These are phyloP conservation scores for Musa troglodytarum DNA, from an alignment of 176 grass and related monocot genomes.

Conservation along the genomic window DNA sequence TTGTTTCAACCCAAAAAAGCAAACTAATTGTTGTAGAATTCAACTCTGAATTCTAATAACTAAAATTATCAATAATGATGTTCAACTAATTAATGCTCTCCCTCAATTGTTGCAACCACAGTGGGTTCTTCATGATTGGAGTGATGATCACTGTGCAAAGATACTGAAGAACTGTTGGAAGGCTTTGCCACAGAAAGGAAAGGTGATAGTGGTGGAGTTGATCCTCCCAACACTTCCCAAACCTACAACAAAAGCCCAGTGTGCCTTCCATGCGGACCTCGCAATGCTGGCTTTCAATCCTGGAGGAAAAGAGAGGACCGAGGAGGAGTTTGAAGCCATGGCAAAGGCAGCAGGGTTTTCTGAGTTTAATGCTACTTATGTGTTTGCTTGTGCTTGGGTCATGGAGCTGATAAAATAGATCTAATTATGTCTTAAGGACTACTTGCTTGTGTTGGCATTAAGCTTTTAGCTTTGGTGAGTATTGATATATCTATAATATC, in stretches of 20 bases:
- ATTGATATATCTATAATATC: too few species aligned
- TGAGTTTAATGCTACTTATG: not conserved
- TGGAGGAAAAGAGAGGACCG: conserved; percentile 24
- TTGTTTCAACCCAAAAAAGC: too few species aligned
- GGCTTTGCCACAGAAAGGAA: conserved; percentile 57
- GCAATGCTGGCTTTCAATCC: conserved; percentile 80
- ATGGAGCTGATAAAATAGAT: not conserved
- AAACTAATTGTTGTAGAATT: too few species aligned
- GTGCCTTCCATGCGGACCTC: conserved; percentile 59
- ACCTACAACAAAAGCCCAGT: conserved; percentile 37
- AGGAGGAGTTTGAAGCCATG: conserved; percentile 19
- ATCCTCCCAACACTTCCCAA: conserved; percentile 52
- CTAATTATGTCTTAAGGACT: too few species aligned
- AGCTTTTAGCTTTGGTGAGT: too few species aligned
- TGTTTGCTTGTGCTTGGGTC: not conserved
- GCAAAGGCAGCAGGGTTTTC: not conserved
- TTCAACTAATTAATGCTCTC: too few species aligned
- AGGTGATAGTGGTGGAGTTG: conserved; percentile 70
- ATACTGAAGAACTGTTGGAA: conserved; percentile 88
- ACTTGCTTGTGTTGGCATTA: too few species aligned
- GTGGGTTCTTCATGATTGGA: conserved; percentile 96
- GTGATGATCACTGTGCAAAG: conserved; percentile 48
- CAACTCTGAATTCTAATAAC: too few species aligned
- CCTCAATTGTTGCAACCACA: not conserved
- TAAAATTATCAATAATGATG: too few species aligned